Percentiles rank a stretch among this genome's conserved stretches.
Conservation (phyloP, 2,329 filamentous ascomycete genomes). For the Botrytis galanthina region DNA sequence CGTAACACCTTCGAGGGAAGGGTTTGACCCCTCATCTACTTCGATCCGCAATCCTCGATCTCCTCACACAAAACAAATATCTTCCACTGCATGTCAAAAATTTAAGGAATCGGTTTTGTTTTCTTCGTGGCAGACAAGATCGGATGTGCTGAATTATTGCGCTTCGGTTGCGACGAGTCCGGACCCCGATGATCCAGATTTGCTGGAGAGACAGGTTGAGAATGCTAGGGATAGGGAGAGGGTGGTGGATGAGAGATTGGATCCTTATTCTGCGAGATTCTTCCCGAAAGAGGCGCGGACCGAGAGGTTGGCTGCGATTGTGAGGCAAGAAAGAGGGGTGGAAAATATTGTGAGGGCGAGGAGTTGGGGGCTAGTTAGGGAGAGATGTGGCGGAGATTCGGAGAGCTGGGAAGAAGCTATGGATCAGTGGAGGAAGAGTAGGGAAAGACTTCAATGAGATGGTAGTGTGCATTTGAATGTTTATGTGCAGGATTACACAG, state of each 20-base stretch:
- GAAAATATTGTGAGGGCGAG: constrained; percentile 76
- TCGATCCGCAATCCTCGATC: constrained; percentile 57
- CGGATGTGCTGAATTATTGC: constrained; percentile 86
- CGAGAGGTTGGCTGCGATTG: constrained; percentile 69
- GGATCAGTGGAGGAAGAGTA: constrained; percentile 54
- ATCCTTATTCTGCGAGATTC: constrained; percentile 86
- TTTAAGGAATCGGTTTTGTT: constrained; percentile 83
- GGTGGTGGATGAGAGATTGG: constrained; percentile 81
- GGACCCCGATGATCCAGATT: constrained; percentile 82
- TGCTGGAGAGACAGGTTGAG: constrained; percentile 66
- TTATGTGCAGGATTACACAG: constrained; percentile 4
- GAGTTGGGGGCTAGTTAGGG: constrained; percentile 76
- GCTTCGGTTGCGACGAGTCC: constrained; percentile 81
- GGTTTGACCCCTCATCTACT: constrained; percentile 80
- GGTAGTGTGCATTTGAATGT: neutral
- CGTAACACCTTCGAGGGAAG: constrained; percentile 65
- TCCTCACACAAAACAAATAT: constrained; percentile 52
- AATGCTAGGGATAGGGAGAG: constrained; percentile 67
- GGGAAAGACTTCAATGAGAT: constrained; percentile 20
- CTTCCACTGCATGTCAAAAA: constrained; percentile 58
- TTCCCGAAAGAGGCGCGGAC: constrained; percentile 78
- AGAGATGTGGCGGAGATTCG: constrained; percentile 65
- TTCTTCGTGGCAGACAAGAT: constrained; percentile 80
- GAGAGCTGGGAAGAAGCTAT: constrained; percentile 65
- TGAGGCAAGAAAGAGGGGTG: constrained; percentile 73